Base-by-base conservation (phyloP, 805 yeast genomes). In the Candida palmyrensis region DNA sequence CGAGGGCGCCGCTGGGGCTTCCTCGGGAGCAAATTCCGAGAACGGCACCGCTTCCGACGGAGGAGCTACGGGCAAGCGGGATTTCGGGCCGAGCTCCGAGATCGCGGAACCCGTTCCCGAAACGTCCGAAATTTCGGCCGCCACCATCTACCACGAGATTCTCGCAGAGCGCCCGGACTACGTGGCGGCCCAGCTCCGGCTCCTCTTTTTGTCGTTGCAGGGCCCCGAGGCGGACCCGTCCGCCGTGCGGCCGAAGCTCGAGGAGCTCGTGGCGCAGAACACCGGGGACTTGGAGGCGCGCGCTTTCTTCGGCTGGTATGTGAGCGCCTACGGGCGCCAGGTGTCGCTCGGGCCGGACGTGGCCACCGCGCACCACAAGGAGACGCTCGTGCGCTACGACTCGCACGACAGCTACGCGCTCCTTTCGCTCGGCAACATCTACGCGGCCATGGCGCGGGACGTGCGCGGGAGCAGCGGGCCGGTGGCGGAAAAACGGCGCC, bases 401-500 rank as follows among this genome's bases (percentile, higher is more conserved):
- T 81, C 88, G 1, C 97, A 88, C 57, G 98, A 92, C 59, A 60
- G 79, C 25, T 90, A 89, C 57, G 92, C 98, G 0, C 70, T 92
- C 42, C 75, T 88, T 13, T 88, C 96, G 1, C 66, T 92, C 49
- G 98, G 95, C 7, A 92, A 90, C 52, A 71, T 90, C 31, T 92
- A 90, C 54, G 74, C 86, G 46, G 57, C 75, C 1, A 77, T 86
- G 60, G 97, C 96, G 0, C 72, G 90, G 46, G 96, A 87, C 37
- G 59, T 71, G 36, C 79, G 82, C 45, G 51, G 47, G 3, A 38
- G 54, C 3, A 44, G 39, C 4, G 50, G 66, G 10, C 53, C 60
- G 17, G 77, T 77, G 18, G 62, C 59, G 27, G 68, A 63, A 17
- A 83, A 78, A 55, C 72, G 73, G 41, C 77, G 77, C 44, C 83